Base-by-base conservation (phyloP, 768 basidiomycete genomes). In the Russula emetica region DNA sequence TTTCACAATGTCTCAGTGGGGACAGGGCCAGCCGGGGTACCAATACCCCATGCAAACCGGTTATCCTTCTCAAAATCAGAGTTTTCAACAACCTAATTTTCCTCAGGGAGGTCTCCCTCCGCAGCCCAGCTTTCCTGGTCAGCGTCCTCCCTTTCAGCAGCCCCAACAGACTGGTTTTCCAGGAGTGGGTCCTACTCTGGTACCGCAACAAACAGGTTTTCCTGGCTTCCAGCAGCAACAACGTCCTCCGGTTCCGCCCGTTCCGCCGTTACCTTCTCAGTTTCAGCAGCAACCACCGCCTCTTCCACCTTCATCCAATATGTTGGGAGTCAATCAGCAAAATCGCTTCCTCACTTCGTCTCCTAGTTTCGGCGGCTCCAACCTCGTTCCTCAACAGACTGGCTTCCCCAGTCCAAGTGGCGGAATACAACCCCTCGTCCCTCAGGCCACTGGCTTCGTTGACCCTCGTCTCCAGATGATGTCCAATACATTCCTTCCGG, bases 401-500 rank as follows among this genome's bases (percentile, higher is more conserved):
- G 86, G 89, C 1, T 90, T 84, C 69, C 77, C 75, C 16, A 80
- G 80, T 30, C 75, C 72, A 55, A 70, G 70, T 32, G 70, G 73
- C 40, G 73, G 70, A 30, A 42, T 72, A 62, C 73, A 74, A 34
- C 77, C 81, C 8, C 80, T 93, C 56, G 77, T 87, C 1, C 82
- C 90, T 18, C 92, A 94, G 70, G 75, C 80, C 59, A 94, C 92
- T 7, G 92, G 92, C 24, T 91, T 82, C 69, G 77, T 89, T 59
- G 90, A 96, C 75, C 94, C 93, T 1, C 78, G 92, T 22, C 77
- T 95, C 55, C 84, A 85, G 72, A 86, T 94, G 83, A 92, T 97
- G 90, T 86, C 86, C n/a, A 89, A 77, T 64, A 87, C 88, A 0
- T 97, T 98, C 76, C 90, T 98, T 85, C 95, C 96, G 14, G 78